Conservation (phyloP, 192 early-diverging fungal genomes). For the Backusella tarrabulga region DNA sequence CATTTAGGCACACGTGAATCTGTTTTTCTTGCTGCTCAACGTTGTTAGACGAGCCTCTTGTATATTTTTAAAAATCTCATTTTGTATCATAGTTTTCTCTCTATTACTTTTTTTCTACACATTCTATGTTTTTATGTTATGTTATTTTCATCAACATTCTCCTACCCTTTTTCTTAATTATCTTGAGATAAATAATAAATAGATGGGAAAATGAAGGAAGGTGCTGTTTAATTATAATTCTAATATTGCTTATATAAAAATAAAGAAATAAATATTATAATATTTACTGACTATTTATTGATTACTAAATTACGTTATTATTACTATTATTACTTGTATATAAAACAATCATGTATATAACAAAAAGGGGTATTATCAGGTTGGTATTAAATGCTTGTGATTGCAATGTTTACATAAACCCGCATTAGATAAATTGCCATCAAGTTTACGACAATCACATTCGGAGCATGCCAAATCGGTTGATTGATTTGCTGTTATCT, state of each 20-base stretch:
- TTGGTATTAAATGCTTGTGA: background rate
- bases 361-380: background rate
- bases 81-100: background rate
- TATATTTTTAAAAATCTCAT: background rate
- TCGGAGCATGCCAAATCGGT: slow-evolving; percentile 3
- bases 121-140: background rate
- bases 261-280: background rate
- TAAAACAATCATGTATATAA: background rate
- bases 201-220: background rate
- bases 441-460: background rate
- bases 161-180: background rate
- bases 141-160: background rate
- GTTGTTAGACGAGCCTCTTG: background rate
- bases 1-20: slow-evolving; percentile 27
- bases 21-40: slow-evolving; percentile 11
- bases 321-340: background rate
- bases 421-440: background rate
- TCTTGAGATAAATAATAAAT: background rate
- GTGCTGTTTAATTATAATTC: background rate
- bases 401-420: background rate
- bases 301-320: background rate
- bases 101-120: background rate
- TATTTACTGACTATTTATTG: background rate
- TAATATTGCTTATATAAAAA: background rate
- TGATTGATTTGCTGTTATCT: background rate